phyloP scores from a whole-genome alignment of 129 eudicot species.

The Tanacetum coccineum region DNA sequence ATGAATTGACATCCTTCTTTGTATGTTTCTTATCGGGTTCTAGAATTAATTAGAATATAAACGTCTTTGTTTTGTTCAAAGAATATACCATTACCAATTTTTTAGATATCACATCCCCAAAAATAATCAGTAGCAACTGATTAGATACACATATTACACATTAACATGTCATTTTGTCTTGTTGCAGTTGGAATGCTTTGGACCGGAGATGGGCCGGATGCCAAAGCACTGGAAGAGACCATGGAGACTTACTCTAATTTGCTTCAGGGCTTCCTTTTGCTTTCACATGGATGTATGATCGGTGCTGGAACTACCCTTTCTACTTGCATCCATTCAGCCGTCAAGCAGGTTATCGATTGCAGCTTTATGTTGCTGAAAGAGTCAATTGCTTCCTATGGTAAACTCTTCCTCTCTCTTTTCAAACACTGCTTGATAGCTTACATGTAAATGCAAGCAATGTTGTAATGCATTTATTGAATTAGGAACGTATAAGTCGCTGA shows the following conservation, averaged over 20 bases:
- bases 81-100: not conserved
- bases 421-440: not conserved
- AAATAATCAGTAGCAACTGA: not conserved
- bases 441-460: not conserved
- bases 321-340: constrained; percentile 57
- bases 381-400: constrained; percentile 82
- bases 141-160: not conserved
- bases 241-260: constrained; percentile 73
- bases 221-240: constrained; percentile 75
- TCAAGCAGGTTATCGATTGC: constrained; percentile 73
- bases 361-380: constrained; percentile 74
- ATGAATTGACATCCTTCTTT: too few relatives aligned
- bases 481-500: not conserved
- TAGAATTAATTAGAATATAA: too few relatives aligned
- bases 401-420: constrained; percentile 22
- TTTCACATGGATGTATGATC: constrained; percentile 67
- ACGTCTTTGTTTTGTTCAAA: not conserved
- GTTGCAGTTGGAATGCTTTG: constrained; percentile 81
- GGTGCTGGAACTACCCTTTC: constrained; percentile 86
- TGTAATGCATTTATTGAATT: not conserved
- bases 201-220: constrained; percentile 67
- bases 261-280: constrained; percentile 83
- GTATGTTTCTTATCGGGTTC: too few relatives aligned
- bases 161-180: not conserved
- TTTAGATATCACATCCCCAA: not conserved